A percentile compares a stretch with the other conserved stretches of the same genome.
These are phyloP conservation scores for Panicum hallii DNA, from an alignment of 202 grass and related monocot genomes.

Conservation along the genomic window DNA sequence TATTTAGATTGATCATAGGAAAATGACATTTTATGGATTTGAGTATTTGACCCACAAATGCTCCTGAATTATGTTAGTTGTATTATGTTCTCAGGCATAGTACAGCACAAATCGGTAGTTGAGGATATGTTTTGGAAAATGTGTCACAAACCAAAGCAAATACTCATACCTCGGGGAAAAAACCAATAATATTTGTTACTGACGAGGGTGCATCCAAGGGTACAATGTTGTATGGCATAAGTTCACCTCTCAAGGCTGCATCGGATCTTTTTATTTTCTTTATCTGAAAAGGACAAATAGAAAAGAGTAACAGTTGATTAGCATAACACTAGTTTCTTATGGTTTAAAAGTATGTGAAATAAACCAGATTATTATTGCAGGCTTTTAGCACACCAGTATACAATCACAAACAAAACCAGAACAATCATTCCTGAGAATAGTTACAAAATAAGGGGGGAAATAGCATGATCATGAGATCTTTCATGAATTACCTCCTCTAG, in stretches of 20 bases:
- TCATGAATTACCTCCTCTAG: constrained; percentile 77
- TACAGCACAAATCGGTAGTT: not conserved
- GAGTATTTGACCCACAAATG: not conserved
- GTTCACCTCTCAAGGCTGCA: constrained; percentile 77
- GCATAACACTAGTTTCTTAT: not conserved
- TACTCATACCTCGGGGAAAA: constrained; percentile 83
- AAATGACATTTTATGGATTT: constrained; percentile 19
- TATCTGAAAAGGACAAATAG: constrained; percentile 54
- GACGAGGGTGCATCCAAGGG: constrained; percentile 86
- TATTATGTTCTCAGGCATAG: not conserved
- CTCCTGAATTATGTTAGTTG: not conserved
- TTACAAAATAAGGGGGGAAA: not conserved
- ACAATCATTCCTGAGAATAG: not conserved
- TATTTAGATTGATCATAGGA: not conserved
- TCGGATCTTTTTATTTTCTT: constrained; percentile 80
- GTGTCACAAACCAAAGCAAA: not conserved
- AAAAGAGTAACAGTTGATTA: constrained; percentile 27
- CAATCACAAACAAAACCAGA: not conserved
- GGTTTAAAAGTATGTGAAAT: constrained; percentile 5
- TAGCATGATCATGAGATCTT: not conserved
- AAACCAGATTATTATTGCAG: constrained; percentile 12
- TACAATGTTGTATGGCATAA: constrained; percentile 91
- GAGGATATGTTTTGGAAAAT: not conserved
- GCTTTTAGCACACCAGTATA: constrained; percentile 24
- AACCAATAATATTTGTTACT: constrained; percentile 77